Percentiles rank a stretch among this genome's conserved stretches.
These are phyloP conservation scores for Miscanthus lutarioriparius DNA, from an alignment of 176 grass and related monocot genomes.

Conservation along the genomic window DNA sequence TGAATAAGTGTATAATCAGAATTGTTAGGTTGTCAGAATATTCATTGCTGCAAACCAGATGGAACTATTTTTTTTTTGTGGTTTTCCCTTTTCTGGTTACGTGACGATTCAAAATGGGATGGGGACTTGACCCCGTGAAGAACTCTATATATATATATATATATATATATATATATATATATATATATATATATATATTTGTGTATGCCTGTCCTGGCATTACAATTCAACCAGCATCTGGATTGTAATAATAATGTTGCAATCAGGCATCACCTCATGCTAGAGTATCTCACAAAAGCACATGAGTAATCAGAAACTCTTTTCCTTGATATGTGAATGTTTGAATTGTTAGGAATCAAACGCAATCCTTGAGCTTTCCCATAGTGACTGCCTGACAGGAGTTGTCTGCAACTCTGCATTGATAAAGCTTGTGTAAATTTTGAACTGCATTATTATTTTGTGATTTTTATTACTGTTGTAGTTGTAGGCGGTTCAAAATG, in stretches of 20 bases:
- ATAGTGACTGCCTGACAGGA: not conserved
- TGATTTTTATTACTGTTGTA: not conserved
- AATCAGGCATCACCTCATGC: not conserved
- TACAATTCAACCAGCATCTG: not conserved
- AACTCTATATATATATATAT: not conserved
- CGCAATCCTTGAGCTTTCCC: not conserved
- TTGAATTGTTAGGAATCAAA: constrained; percentile 11
- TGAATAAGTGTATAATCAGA: not conserved
- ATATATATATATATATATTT: not conserved
- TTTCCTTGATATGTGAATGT: constrained; percentile 8
- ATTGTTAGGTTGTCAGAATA: not conserved
- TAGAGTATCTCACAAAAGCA: constrained; percentile 21
- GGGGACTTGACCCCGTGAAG: not conserved
- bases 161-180: not conserved
- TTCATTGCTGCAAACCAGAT: not conserved
- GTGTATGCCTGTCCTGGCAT: not conserved
- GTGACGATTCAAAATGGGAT: not conserved
- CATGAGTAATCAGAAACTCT: not conserved
- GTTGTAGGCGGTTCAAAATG: not conserved
- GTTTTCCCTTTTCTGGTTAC: not conserved
- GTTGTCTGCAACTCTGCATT: constrained; percentile 1
- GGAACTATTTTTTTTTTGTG: not conserved
- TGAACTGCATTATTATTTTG: not conserved
- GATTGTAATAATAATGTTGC: constrained; percentile 1
- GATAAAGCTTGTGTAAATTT: constrained; percentile 7